A percentile compares a stretch with the other conserved stretches of the same genome.
phyloP scores from a whole-genome alignment of 805 yeast genomes.

The Sungouiozyma intestinalis region DNA sequence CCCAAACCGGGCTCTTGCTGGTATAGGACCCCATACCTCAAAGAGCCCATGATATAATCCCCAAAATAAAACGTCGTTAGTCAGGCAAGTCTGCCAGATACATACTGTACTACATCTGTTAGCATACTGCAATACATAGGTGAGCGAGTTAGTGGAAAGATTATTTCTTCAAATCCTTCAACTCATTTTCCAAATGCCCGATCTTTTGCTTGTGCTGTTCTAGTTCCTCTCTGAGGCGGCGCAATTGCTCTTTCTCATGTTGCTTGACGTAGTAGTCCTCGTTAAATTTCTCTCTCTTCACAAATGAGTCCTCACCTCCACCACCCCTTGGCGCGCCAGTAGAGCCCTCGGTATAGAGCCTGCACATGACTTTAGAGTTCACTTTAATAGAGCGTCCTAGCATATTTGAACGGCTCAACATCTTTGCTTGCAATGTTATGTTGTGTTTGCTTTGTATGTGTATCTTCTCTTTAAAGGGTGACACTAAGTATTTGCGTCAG shows the following conservation, averaged over 20 bases:
- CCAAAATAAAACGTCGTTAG: too few relatives aligned
- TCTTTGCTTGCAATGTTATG: neutral
- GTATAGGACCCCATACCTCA: too few relatives aligned
- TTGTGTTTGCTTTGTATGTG: neutral
- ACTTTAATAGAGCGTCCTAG: constrained; percentile 1
- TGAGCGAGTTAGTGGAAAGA: too few relatives aligned
- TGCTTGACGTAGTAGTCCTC: constrained; percentile 79
- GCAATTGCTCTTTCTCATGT: constrained; percentile 84
- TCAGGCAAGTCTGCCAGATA: too few relatives aligned
- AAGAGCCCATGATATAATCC: too few relatives aligned
- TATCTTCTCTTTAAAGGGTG: neutral
- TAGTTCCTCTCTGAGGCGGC: constrained; percentile 62
- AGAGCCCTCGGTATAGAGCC: constrained; percentile 44
- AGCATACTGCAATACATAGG: too few relatives aligned
- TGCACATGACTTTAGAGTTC: constrained; percentile 7
- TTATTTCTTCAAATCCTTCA: constrained; percentile 21
- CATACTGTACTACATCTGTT: too few relatives aligned
- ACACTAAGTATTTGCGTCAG: neutral
- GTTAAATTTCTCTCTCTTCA: constrained; percentile 85
- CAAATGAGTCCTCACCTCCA: constrained; percentile 44
- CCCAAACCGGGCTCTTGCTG: too few relatives aligned
- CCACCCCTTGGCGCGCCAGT: constrained; percentile 47
- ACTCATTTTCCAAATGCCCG: constrained; percentile 39
- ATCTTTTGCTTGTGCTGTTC: constrained; percentile 62
- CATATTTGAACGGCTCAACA: constrained; percentile 1